These are phyloP conservation scores for Nicotiana rustica DNA, from an alignment of 305 asterid genomes.

Conservation along the genomic window DNA sequence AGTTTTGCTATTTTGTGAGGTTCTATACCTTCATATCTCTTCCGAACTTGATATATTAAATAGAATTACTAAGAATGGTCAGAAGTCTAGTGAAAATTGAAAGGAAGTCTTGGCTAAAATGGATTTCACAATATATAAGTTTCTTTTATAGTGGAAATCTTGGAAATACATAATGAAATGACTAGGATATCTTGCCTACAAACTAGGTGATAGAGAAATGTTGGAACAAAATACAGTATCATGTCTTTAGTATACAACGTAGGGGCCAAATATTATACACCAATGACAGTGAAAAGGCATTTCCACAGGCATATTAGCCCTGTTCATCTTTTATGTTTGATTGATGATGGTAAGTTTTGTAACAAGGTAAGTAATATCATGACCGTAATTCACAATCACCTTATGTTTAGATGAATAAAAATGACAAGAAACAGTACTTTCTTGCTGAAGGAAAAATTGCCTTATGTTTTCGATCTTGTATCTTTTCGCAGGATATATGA, in stretches of 20 bases:
- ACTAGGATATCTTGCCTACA: not conserved
- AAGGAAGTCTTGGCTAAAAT: slow-evolving; percentile 13
- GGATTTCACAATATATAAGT: not conserved
- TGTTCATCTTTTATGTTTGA: not conserved
- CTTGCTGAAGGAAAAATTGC: not conserved
- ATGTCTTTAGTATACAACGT: not conserved
- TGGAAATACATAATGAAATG: not conserved
- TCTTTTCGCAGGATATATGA: slow-evolving; percentile 45
- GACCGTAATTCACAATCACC: not conserved
- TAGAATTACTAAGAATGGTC: slow-evolving; percentile 2
- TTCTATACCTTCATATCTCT: not conserved
- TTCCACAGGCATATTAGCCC: not conserved
- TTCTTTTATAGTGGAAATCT: not conserved
- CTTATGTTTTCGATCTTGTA: not conserved
- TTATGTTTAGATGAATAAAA: not conserved
- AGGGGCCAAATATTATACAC: slow-evolving; percentile 2
- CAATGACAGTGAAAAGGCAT: slow-evolving; percentile 13
- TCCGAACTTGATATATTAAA: not conserved
- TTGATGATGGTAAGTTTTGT: not conserved
- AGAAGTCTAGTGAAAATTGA: not conserved
- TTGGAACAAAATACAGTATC: slow-evolving; percentile 17
- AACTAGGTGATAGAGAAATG: slow-evolving; percentile 13
- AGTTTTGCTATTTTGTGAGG: not conserved
- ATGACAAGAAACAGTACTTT: not conserved
- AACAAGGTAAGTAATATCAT: not conserved